A percentile compares a stretch with the other conserved stretches of the same genome.
phyloP scores from a whole-genome alignment of 305 asterid species.

The Fraxinus latifolia region DNA sequence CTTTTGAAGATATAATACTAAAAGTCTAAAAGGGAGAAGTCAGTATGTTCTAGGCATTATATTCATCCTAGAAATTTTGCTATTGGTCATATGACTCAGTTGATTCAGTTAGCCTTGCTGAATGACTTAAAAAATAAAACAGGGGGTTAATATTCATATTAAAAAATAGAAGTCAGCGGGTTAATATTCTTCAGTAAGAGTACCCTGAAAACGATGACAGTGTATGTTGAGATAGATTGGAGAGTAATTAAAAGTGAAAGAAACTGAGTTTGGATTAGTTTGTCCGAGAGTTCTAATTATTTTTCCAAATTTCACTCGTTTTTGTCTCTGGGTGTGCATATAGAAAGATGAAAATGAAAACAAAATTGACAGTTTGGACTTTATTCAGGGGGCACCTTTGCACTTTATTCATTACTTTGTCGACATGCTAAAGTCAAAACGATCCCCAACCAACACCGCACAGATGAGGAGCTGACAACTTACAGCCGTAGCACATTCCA shows the following conservation, averaged over 20 bases:
- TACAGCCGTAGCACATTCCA: slow-evolving; percentile 85
- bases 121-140: neutral
- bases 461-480: slow-evolving; percentile 97
- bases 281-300: neutral
- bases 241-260: neutral
- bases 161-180: neutral
- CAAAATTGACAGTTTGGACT: neutral
- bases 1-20: neutral
- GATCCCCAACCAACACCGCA: slow-evolving; percentile 93
- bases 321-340: neutral
- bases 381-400: slow-evolving; percentile 86
- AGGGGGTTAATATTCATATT: neutral
- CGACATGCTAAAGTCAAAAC: slow-evolving; percentile 91
- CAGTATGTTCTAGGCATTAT: neutral
- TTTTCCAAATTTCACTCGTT: neutral
- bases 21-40: neutral
- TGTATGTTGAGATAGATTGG: neutral
- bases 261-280: neutral
- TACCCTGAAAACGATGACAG: neutral
- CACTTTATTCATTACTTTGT: slow-evolving; percentile 89
- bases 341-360: neutral
- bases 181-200: neutral
- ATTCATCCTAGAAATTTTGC: neutral
- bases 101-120: neutral
- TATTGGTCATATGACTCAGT: neutral